Conservation (phyloP, 2,329 filamentous ascomycete species). For the Alternaria incomplexa region DNA sequence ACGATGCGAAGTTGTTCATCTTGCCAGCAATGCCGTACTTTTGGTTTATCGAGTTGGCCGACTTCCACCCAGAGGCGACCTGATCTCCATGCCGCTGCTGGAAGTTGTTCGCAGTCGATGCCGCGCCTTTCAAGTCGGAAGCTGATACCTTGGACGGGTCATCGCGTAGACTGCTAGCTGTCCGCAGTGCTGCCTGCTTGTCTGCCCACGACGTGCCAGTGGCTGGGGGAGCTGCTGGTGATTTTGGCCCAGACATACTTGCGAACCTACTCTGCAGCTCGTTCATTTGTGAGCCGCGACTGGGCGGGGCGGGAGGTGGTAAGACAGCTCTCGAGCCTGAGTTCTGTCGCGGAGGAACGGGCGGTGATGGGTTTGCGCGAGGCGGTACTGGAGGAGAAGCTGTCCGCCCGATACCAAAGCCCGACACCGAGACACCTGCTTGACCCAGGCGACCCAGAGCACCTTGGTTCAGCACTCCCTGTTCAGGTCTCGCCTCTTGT, state of each 20-base stretch:
- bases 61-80: conserved; percentile 64
- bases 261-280: conserved; percentile 73
- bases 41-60: conserved; percentile 64
- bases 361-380: conserved; percentile 46
- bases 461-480: conserved; percentile 60
- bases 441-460: conserved; percentile 71
- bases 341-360: conserved; percentile 33
- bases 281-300: conserved; percentile 58
- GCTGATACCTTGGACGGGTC: conserved; percentile 68
- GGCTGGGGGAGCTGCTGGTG: conserved; percentile 36
- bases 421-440: conserved; percentile 79
- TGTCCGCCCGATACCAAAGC: conserved; percentile 70
- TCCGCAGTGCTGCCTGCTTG: conserved; percentile 66
- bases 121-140: conserved; percentile 64
- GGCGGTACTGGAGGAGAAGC: conserved; percentile 42
- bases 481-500: conserved; percentile 35
- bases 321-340: conserved; percentile 20
- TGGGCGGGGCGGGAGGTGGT: conserved; percentile 22
- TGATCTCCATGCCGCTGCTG: conserved; percentile 73
- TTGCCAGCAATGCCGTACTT: conserved; percentile 64
- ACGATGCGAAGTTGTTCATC: conserved; percentile 52
- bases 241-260: conserved; percentile 44
- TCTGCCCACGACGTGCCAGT: conserved; percentile 69
- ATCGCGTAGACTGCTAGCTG: conserved; percentile 64
- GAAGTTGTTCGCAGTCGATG: conserved; percentile 70